A percentile compares a stretch with the other conserved stretches of the same genome.
phyloP scores from a whole-genome alignment of 75 land plant genomes.

The Pinus taeda region DNA sequence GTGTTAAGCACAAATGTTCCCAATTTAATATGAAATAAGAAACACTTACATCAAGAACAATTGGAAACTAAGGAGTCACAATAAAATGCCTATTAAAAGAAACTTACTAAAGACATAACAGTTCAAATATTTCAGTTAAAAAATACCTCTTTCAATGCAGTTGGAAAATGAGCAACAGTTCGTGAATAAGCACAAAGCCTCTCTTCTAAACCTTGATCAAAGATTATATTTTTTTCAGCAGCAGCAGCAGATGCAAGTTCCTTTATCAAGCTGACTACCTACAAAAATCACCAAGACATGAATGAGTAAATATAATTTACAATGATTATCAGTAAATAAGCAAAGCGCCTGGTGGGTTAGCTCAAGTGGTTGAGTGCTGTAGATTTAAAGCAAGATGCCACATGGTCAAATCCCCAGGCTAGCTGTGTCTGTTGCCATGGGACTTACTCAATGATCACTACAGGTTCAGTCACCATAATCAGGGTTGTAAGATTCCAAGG shows the following conservation, averaged over 20 bases:
- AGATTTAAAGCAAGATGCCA: too few species aligned
- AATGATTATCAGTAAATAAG: neutral
- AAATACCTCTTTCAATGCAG: slow-evolving; percentile 91
- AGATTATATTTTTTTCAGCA: slow-evolving; percentile 51
- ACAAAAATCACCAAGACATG: slow-evolving; percentile 6
- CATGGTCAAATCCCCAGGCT: too few species aligned
- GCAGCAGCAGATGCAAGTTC: slow-evolving; percentile 93
- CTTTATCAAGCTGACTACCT: slow-evolving; percentile 72
- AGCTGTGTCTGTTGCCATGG: too few species aligned
- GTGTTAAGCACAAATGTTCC: too few species aligned
- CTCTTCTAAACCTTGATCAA: slow-evolving; percentile 81
- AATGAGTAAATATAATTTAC: neutral
- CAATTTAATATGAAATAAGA: too few species aligned
- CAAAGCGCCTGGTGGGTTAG: neutral
- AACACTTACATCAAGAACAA: too few species aligned
- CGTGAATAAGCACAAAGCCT: slow-evolving; percentile 95
- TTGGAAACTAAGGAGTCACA: too few species aligned
- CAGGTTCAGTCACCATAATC: too few species aligned
- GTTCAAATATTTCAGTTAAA: neutral
- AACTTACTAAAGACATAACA: neutral
- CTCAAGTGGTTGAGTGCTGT: too few species aligned
- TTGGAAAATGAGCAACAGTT: slow-evolving; percentile 93
- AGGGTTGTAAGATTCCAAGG: too few species aligned
- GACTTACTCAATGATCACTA: too few species aligned
- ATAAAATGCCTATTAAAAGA: neutral